Conservation (phyloP, 257 asterid species). For the Haberlea rhodopensis region DNA sequence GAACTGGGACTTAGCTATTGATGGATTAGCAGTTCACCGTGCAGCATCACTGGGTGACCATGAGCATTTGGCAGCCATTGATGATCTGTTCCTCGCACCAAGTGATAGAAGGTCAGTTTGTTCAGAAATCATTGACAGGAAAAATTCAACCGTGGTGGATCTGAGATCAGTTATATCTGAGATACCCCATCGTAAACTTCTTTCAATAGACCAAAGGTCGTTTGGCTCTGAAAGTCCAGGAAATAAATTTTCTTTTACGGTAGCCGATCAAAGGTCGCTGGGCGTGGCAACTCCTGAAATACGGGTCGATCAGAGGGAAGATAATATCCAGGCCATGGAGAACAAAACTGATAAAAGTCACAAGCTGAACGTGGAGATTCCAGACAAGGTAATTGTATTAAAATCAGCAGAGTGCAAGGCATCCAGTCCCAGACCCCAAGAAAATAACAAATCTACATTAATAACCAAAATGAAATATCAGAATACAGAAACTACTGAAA, state of each 20-base stretch:
- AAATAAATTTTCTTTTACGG: constrained; percentile 22
- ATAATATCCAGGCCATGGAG: constrained; percentile 18
- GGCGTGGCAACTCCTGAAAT: constrained; percentile 33
- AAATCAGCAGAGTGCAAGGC: constrained; percentile 23
- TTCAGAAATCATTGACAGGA: constrained; percentile 63
- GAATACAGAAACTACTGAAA: constrained; percentile 27
- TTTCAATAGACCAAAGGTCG: constrained; percentile 42
- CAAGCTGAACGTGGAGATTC: constrained; percentile 28
- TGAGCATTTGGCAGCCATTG: constrained; percentile 57
- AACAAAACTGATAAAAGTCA: constrained; percentile 21
- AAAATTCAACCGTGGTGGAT: constrained; percentile 36
- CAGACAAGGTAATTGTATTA: constrained; percentile 23
- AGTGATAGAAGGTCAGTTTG: constrained; percentile 62
- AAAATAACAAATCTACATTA: constrained; percentile 12
- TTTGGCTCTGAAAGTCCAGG: constrained; percentile 51
- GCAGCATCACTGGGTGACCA: constrained; percentile 45
- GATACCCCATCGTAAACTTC: constrained; percentile 37
- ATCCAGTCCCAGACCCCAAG: constrained; percentile 20
- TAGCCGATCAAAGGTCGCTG: constrained; percentile 24
- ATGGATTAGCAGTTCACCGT: constrained; percentile 31
- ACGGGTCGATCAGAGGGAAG: constrained; percentile 26
- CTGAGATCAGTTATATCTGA: constrained; percentile 61
- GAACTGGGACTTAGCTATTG: constrained; percentile 45
- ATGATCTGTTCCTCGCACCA: constrained; percentile 61
- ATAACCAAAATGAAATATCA: constrained; percentile 26